Conservation (phyloP, 441 rosid genomes). For the Populus hybrid region DNA sequence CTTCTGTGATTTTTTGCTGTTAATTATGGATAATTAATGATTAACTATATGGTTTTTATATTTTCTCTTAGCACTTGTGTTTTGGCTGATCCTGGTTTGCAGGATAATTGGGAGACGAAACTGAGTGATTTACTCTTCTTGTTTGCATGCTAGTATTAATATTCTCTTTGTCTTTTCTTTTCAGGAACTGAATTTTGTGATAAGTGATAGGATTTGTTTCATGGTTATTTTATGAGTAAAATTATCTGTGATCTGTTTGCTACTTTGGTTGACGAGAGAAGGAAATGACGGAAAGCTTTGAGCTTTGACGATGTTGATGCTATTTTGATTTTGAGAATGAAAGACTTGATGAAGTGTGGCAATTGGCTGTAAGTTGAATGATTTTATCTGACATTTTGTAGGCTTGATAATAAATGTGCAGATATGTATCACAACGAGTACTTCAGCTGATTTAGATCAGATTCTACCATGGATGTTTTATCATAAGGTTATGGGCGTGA, state of each 20-base stretch:
- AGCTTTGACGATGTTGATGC: no score
- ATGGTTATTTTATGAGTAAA: background rate
- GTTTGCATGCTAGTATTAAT: background rate
- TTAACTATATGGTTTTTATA: no score
- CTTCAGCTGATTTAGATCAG: constrained; percentile 78
- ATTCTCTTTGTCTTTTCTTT: no score
- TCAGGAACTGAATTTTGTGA: no score
- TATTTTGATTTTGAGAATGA: no score
- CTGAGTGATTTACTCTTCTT: background rate
- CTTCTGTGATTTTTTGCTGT: background rate
- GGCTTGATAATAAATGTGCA: constrained; percentile 20
- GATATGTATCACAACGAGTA: constrained; percentile 84
- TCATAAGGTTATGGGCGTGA: constrained; percentile 84
- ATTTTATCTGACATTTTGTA: background rate
- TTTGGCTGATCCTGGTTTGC: background rate
- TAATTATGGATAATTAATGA: no score
- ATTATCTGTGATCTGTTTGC: background rate
- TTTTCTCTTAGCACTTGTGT: background rate
- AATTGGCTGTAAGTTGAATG: background rate
- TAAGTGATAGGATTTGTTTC: background rate
- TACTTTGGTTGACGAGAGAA: background rate
- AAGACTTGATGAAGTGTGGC: no score
- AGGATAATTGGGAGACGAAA: background rate
- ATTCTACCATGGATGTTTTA: constrained; percentile 78
- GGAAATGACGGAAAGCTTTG: no score